Percentiles rank a stretch among this genome's conserved stretches.
Evolutionary conservation across 2,329 filamentous ascomycete genomes (phyloP).

Genomic region (Ophiostoma sp.): DNA sequence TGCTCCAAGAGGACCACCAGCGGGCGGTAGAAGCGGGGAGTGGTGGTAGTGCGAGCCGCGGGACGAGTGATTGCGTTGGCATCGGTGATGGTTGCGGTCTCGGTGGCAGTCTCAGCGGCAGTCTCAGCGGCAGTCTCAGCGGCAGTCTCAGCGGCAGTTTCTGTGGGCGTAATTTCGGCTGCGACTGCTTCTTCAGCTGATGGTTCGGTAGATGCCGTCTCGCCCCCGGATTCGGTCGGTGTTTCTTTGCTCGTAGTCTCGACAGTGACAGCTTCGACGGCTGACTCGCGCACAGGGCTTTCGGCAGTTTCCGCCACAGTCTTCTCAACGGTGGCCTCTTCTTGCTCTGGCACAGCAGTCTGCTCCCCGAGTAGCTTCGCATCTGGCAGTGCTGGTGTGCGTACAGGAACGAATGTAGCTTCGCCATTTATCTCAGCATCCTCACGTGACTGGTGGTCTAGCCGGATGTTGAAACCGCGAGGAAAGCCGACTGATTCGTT

Average conservation of each 20-base stretch:
- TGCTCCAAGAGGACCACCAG: slow-evolving; percentile 69
- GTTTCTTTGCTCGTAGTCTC: not conserved
- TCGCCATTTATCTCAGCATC: slow-evolving; percentile 68
- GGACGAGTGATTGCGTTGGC: slow-evolving; percentile 6
- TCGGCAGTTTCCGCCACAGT: not conserved
- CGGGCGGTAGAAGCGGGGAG: slow-evolving; percentile 48
- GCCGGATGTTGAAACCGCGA: slow-evolving; percentile 51
- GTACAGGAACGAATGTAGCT: slow-evolving; percentile 42
- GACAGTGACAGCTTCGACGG: not conserved
- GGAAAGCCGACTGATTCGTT: slow-evolving; percentile 31
- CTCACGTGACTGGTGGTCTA: slow-evolving; percentile 67
- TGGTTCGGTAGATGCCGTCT: too few relatives aligned
- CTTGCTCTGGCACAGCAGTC: not conserved
- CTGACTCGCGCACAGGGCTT: not conserved
- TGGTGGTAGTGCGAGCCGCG: not conserved
- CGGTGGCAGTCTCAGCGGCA: not conserved
- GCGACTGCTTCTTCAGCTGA: not conserved
- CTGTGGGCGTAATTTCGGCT: not conserved
- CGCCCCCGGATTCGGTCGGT: too few relatives aligned
- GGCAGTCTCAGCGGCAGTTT: not conserved
- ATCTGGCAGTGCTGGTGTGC: not conserved
- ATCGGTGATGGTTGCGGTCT: not conserved
- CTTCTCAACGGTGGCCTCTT: not conserved
- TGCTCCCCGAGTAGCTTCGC: not conserved
- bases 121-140: not conserved